Conservation (phyloP, 164 flowering plant genomes). For the Litsea cubeba region DNA sequence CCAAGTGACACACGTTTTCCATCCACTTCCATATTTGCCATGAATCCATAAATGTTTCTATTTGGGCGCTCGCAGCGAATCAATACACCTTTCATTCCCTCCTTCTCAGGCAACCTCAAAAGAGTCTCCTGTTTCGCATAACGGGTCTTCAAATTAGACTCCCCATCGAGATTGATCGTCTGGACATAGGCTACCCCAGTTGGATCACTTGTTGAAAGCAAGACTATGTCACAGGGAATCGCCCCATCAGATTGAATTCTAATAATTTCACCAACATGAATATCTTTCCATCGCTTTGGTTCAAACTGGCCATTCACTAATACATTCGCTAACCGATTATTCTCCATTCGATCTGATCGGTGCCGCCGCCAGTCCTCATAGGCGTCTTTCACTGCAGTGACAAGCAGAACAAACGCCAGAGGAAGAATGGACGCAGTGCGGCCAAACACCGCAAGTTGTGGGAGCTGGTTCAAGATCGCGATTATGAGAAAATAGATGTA, state of each 20-base stretch:
- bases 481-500: slow-evolving; percentile 89
- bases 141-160: slow-evolving; percentile 90
- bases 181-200: slow-evolving; percentile 96
- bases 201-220: slow-evolving; percentile 84
- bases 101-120: slow-evolving; percentile 46
- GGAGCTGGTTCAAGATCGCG: slow-evolving; percentile 90
- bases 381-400: slow-evolving; percentile 90
- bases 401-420: slow-evolving; percentile 70
- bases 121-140: slow-evolving; percentile 97
- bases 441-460: slow-evolving; percentile 94
- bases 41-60: slow-evolving; percentile 93
- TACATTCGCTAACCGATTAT: slow-evolving; percentile 64
- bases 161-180: slow-evolving; percentile 94
- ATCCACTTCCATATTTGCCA: slow-evolving; percentile 83
- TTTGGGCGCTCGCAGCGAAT: slow-evolving; percentile 91
- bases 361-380: slow-evolving; percentile 92
- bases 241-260: slow-evolving; percentile 64
- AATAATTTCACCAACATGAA: slow-evolving; percentile 77
- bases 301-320: slow-evolving; percentile 49
- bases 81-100: slow-evolving; percentile 43
- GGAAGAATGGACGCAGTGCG: slow-evolving; percentile 79
- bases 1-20: slow-evolving; percentile 84
- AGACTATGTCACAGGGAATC: slow-evolving; percentile 87
- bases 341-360: slow-evolving; percentile 73
- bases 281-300: slow-evolving; percentile 72